A percentile compares a stretch with the other conserved stretches of the same genome.
Conservation (phyloP, 306 rosid genomes). For the Abrus precatorius region DNA sequence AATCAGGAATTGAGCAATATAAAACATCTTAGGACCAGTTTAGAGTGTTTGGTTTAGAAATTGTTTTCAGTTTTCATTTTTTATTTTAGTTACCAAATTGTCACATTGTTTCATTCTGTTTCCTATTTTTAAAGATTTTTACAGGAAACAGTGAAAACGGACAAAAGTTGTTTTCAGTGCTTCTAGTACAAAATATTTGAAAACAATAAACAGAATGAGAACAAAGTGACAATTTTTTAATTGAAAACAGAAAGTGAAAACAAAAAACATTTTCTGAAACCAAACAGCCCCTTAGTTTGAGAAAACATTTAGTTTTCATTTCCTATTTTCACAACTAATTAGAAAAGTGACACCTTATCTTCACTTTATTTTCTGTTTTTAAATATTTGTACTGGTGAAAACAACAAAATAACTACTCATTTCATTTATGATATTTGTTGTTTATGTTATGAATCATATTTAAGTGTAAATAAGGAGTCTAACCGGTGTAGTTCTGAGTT, state of each 20-base stretch:
- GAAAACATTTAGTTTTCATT: too few relatives aligned
- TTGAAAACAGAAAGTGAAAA: too few relatives aligned
- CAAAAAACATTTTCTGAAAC: too few relatives aligned
- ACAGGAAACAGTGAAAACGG: not conserved
- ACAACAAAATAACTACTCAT: too few relatives aligned
- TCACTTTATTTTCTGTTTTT: too few relatives aligned
- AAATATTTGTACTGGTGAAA: too few relatives aligned
- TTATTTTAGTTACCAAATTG: not conserved
- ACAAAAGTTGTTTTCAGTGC: not conserved
- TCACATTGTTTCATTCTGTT: not conserved
- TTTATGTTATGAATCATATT: not conserved
- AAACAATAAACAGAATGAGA: not conserved
- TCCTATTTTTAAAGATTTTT: not conserved
- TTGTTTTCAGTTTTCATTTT: not conserved
- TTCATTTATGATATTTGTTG: not conserved
- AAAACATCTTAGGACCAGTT: not conserved
- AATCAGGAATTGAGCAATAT: not conserved
- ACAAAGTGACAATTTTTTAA: too few relatives aligned
- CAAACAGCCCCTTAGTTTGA: too few relatives aligned
- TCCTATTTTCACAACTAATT: too few relatives aligned
- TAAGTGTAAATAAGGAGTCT: not conserved
- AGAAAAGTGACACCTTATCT: too few relatives aligned
- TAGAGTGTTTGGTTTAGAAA: not conserved
- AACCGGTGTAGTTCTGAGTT: conserved; percentile 54
- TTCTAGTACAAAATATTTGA: not conserved